These are phyloP conservation scores for Colletotrichum simmondsii DNA, from an alignment of 2,329 filamentous ascomycete genomes.

Conservation along the genomic window DNA sequence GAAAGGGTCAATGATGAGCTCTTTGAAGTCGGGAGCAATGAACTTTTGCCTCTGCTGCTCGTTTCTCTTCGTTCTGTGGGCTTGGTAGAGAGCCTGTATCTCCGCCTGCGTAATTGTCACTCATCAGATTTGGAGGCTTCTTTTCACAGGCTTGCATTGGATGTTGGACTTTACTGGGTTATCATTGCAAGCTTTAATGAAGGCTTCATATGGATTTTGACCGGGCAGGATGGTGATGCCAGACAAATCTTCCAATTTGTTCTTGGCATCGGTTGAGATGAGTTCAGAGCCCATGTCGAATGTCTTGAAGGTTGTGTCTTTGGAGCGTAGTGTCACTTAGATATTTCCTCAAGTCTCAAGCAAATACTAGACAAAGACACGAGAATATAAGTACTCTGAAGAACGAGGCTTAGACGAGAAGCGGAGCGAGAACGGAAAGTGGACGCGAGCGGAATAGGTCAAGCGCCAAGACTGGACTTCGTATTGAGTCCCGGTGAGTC, in stretches of 20 bases:
- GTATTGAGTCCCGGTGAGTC: background rate
- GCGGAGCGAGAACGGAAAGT: background rate
- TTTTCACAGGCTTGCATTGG: no score
- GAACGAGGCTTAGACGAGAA: background rate
- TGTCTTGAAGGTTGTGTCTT: no score
- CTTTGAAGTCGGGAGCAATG: conserved; percentile 73
- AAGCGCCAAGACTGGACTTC: background rate
- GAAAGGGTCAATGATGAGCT: conserved; percentile 80
- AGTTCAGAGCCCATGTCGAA: conserved; percentile 50
- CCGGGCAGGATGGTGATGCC: conserved; percentile 60
- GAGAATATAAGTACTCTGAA: background rate
- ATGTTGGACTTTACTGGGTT: conserved; percentile 66
- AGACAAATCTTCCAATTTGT: conserved; percentile 66
- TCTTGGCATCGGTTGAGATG: conserved; percentile 54
- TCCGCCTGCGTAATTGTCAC: conserved; percentile 58
- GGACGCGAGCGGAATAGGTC: background rate
- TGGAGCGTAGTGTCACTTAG: background rate
- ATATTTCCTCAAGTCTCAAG: background rate
- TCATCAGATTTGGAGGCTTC: background rate
- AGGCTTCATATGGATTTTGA: conserved; percentile 80
- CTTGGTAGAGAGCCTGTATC: conserved; percentile 78
- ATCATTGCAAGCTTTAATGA: conserved; percentile 75
- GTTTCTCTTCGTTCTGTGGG: conserved; percentile 81
- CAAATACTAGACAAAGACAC: background rate
- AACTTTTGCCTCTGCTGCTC: conserved; percentile 80